Percentiles rank a stretch among this genome's conserved stretches.
Conservation (phyloP, 805 yeast genomes). For the Starmera dryadoides region DNA sequence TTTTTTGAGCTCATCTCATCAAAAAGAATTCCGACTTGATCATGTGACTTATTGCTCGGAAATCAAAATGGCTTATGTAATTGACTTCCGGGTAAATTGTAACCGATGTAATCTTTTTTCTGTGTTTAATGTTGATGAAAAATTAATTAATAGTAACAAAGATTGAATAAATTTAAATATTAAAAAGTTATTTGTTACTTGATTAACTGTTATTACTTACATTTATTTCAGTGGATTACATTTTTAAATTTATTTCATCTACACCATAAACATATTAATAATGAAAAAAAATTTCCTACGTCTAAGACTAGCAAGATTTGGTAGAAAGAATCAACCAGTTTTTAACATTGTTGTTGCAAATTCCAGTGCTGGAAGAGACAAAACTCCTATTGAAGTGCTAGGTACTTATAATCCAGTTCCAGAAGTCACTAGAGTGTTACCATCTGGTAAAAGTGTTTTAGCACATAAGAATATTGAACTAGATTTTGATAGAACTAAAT, state of each 20-base stretch:
- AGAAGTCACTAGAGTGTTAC: constrained; percentile 51
- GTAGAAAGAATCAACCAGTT: constrained; percentile 78
- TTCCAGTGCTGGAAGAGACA: constrained; percentile 69
- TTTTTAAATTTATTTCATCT: too few relatives aligned
- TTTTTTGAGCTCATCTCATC: neutral
- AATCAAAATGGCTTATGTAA: too few relatives aligned
- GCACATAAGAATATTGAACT: constrained; percentile 75
- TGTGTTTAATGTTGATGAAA: too few relatives aligned
- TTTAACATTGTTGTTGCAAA: constrained; percentile 90
- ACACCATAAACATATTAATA: too few relatives aligned
- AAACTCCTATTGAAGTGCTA: constrained; percentile 86
- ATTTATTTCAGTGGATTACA: too few relatives aligned
- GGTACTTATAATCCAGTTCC: constrained; percentile 92
- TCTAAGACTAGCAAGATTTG: constrained; percentile 89
- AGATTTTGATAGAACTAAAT: constrained; percentile 84
- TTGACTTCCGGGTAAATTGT: too few relatives aligned
- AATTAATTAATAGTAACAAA: too few relatives aligned
- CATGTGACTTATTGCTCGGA: too few relatives aligned
- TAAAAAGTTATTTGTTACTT: too few relatives aligned
- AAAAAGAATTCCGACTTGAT: neutral
- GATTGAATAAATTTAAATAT: too few relatives aligned
- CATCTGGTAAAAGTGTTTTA: constrained; percentile 44
- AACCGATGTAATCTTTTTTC: too few relatives aligned
- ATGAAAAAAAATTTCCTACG: constrained; percentile 60
- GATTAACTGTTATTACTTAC: too few relatives aligned